Evolutionary conservation across 805 yeast genomes (phyloP), one percentile per base, ranked within the genome.

Genomic region (Grigorovia transvaalensis): DNA sequence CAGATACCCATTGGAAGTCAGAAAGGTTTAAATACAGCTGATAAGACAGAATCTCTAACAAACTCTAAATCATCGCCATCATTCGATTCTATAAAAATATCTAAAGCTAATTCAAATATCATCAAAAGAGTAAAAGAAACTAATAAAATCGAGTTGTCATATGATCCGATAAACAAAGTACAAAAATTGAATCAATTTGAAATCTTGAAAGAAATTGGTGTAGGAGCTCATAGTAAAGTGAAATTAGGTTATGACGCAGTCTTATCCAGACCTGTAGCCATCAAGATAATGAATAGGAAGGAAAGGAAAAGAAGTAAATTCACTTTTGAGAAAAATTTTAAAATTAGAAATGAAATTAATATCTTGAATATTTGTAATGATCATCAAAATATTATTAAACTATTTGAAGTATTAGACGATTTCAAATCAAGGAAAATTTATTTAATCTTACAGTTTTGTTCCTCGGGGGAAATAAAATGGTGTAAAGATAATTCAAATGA

Each of bases 221-320:
- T 86, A 40, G 99, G 99, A n/a, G 96, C 90, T 66, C 98, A 91
- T 69, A 98, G 99, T n/a, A 91, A 88, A 66, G 99, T 93, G 45
- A 93, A 93, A 66, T 74, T 93, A 18, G 99, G 95, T 0, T 78
- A 78, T 54, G 91, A 90, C 64, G 68, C 83, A 51, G 74, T 77
- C n/a, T 68, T 74, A 6, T 73, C 77, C 46, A 81, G 77, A 57
- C 71, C 80, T 35, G 96, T 88, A n/a, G 99, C 99, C 3, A 89
- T 93, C 51, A 93, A 93, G 65, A 87, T 93, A 49, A 88, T 93
- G 45, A 90, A 88, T 68, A 76, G 97, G 50, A 79, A 79, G 46
- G 80, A 64, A 46, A 60, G 59, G 49, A 60, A 59, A 40, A 57
- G 57, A 23, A 29, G 38, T 2, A 42, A 48, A 13, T 45, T 48